These are phyloP conservation scores for Solanum okadae DNA, from an alignment of 257 asterid species.

Conservation along the genomic window DNA sequence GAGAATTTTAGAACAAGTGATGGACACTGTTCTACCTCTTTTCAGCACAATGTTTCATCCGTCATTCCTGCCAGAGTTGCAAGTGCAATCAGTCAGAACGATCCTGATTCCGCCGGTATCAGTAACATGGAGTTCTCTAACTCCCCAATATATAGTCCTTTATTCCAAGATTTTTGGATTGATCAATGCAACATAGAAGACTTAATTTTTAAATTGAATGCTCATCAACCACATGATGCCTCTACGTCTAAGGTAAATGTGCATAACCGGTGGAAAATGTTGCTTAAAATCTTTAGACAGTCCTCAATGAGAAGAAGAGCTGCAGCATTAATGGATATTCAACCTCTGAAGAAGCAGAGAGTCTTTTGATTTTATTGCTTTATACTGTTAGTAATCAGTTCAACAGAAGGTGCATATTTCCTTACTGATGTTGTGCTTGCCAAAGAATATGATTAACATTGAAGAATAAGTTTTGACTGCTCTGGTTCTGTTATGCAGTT, in stretches of 20 bases:
- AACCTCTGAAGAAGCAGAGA: conserved; percentile 7
- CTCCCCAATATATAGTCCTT: neutral
- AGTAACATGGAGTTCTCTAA: neutral
- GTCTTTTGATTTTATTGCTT: neutral
- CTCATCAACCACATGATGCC: neutral
- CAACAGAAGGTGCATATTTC: neutral
- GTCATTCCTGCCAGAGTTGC: neutral
- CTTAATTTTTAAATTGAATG: fast-evolving
- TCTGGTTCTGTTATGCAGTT: neutral
- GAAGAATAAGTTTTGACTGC: neutral
- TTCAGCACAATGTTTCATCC: neutral
- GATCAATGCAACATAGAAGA: neutral
- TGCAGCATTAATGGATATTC: conserved; percentile 1
- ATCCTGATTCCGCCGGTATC: neutral
- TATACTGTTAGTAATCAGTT: neutral
- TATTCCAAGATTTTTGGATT: neutral
- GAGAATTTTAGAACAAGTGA: neutral
- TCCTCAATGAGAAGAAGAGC: neutral
- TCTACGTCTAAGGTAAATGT: neutral
- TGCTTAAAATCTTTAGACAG: neutral
- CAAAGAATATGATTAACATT: neutral
- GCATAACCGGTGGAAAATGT: conserved; percentile 1
- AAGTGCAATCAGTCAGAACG: neutral
- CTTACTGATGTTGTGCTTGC: neutral
- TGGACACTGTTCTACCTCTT: neutral